Base-by-base conservation (phyloP, 2,329 filamentous ascomycete species). In the Colletotrichum sp. region DNA sequence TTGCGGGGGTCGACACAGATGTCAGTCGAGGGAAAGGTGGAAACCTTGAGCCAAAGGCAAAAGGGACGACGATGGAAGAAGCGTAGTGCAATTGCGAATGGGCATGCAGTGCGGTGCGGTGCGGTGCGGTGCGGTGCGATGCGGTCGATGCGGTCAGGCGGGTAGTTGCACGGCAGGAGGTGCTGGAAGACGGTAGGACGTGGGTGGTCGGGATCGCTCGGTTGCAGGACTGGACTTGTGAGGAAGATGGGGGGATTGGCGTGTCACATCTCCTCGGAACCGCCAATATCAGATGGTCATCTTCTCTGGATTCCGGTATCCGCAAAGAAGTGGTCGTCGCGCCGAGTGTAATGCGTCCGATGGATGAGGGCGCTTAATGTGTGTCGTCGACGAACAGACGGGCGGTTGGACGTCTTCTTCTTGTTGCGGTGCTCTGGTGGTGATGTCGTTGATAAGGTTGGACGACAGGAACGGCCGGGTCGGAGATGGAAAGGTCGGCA, bases 191-290 rank as follows among this genome's bases (percentile, higher is more conserved):
- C 65, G 68, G 71, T 52, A 76, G 71, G 16, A 48, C 24, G n/a
- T 48, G 36, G 24, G 34, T 57, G 66, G 26, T 65, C 48, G 36
- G 48, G 68, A 52, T 72, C 68, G 72, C 63, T 75, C 57, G 70
- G 18, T 65, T 28, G 59, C 28, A 65, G 59, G 71, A 62, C 57
- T 55, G 57, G 13, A 69, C 63, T 62, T 62, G 28, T 60, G 68
- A 48, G 72, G 67, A 78, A 66, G 68, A 59, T 30, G 78, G 69
- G 74, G 75, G 64, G 75, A 76, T 75, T 71, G 71, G 72, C 77
- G 77, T 75, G 64, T 81, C 79, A 80, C 81, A 81, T 81, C 78
- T 79, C 81, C 79, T 77, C 75, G 78, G 75, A 72, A 73, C 68
- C 72, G 78, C 75, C 66, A 75, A 77, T 79, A 82, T 79, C 78